Percentiles rank a stretch among this genome's conserved stretches.
phyloP scores from a whole-genome alignment of 176 grass and related monocot genomes.

The Musa schizocarpa region DNA sequence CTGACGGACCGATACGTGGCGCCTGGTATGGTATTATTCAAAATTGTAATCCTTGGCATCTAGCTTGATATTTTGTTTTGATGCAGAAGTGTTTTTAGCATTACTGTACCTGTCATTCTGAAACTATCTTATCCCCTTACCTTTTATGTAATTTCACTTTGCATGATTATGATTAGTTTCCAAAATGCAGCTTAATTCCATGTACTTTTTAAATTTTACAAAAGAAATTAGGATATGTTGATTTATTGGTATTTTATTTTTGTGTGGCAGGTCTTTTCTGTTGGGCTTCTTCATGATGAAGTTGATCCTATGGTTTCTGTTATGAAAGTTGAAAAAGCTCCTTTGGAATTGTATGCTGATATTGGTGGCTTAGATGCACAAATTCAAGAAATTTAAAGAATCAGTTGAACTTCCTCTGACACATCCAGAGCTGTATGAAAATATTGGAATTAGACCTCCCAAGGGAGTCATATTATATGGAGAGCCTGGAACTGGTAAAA shows the following conservation, averaged over 20 bases:
- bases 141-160: too few species aligned
- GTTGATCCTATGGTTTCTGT: slow-evolving; percentile 17
- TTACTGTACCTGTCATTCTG: too few species aligned
- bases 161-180: too few species aligned
- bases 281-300: slow-evolving; percentile 11
- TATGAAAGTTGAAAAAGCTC: slow-evolving; percentile 20
- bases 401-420: slow-evolving; percentile 17
- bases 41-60: too few species aligned
- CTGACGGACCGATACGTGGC: too few species aligned
- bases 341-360: slow-evolving; percentile 17
- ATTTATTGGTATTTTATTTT: neutral
- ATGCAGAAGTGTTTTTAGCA: too few species aligned
- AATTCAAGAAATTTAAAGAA: slow-evolving; percentile 20
- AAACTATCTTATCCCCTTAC: too few species aligned
- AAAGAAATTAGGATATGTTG: too few species aligned
- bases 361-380: slow-evolving; percentile 18
- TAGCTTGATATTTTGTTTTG: too few species aligned
- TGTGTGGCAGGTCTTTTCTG: slow-evolving; percentile 4
- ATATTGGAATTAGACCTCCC: slow-evolving; percentile 8
- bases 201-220: too few species aligned
- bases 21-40: too few species aligned
- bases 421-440: slow-evolving; percentile 15
- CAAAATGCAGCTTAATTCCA: too few species aligned
- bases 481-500: slow-evolving; percentile 14
- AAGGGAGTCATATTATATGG: slow-evolving; percentile 19